These are phyloP conservation scores for Carex myosuroides DNA, from an alignment of 176 grass and related monocot genomes.

Conservation along the genomic window DNA sequence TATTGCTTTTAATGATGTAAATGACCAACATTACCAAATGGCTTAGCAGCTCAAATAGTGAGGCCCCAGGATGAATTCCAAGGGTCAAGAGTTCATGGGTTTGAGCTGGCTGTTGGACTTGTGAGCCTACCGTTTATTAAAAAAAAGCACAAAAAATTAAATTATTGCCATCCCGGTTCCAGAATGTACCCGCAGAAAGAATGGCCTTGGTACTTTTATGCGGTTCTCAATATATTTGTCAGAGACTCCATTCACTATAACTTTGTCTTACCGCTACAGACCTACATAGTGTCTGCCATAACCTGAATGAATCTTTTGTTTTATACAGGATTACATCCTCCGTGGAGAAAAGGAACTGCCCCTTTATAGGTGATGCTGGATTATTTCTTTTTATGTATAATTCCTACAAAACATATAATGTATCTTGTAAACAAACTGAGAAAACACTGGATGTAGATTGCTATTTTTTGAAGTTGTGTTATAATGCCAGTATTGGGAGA, in stretches of 20 bases:
- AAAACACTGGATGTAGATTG: neutral
- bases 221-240: neutral
- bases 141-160: neutral
- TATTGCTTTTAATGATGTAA: neutral
- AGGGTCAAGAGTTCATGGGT: neutral
- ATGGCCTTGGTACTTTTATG: neutral
- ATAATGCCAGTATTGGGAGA: neutral
- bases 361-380: constrained; percentile 58
- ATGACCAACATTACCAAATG: neutral
- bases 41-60: neutral
- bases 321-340: constrained; percentile 75
- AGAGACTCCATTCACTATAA: neutral
- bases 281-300: neutral
- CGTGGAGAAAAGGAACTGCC: constrained; percentile 87
- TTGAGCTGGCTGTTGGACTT: neutral
- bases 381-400: neutral
- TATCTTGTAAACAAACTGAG: neutral
- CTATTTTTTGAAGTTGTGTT: neutral
- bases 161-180: neutral
- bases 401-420: neutral
- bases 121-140: neutral
- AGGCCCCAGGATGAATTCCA: neutral
- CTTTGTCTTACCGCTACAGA: neutral
- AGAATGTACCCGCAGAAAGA: neutral
- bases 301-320: constrained; percentile 17